Evolutionary conservation across 345 rosid species (phyloP).

Genomic region (Boechera divaricarpa): DNA sequence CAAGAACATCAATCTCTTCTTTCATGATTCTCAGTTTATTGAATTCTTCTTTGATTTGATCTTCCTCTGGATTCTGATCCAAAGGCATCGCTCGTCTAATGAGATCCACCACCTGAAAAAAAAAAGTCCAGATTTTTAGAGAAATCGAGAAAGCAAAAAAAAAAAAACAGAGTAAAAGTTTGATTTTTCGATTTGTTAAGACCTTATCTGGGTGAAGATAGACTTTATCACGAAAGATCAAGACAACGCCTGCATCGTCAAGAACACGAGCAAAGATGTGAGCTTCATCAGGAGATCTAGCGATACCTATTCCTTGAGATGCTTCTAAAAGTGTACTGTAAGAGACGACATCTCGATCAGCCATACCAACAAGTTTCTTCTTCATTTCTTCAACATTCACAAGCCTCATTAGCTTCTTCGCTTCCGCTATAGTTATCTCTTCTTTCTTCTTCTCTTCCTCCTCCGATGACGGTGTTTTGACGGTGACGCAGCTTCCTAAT

Average conservation of each 20-base stretch:
- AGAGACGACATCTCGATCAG: slow-evolving; percentile 67
- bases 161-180: background rate
- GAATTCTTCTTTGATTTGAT: slow-evolving; percentile 72
- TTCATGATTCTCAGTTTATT: slow-evolving; percentile 63
- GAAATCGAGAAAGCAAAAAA: background rate
- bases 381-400: slow-evolving; percentile 85
- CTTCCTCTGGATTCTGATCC: slow-evolving; percentile 72
- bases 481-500: slow-evolving; percentile 17
- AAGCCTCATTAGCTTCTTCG: slow-evolving; percentile 77
- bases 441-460: slow-evolving; percentile 23
- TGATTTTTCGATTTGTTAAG: background rate
- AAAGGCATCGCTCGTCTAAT: slow-evolving; percentile 77
- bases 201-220: slow-evolving; percentile 95
- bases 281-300: slow-evolving; percentile 81
- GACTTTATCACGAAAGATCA: slow-evolving; percentile 87
- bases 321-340: slow-evolving; percentile 66
- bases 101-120: slow-evolving; percentile 82
- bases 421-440: slow-evolving; percentile 60
- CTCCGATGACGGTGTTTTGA: background rate
- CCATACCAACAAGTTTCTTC: slow-evolving; percentile 61
- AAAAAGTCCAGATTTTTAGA: background rate
- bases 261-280: slow-evolving; percentile 74
- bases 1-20: slow-evolving; percentile 79
- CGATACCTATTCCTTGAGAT: slow-evolving; percentile 68
- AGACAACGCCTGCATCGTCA: slow-evolving; percentile 86